A percentile compares a stretch with the other conserved stretches of the same genome.
phyloP scores from a whole-genome alignment of 495 filamentous ascomycete genomes.

The Daldinia grandis region DNA sequence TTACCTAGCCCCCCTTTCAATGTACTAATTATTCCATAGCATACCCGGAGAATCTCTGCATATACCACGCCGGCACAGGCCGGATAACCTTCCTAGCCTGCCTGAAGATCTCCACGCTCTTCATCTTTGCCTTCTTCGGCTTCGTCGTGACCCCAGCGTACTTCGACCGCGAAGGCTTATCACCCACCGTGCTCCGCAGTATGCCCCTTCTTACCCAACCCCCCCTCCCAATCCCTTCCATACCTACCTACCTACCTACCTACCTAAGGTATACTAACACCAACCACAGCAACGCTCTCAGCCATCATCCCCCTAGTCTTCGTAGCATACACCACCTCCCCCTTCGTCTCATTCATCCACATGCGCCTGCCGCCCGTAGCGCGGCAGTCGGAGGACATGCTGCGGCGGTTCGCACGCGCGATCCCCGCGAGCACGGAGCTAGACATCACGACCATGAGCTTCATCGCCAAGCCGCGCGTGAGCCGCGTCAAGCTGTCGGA shows the following conservation, averaged over 20 bases:
- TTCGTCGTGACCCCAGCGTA: constrained; percentile 69
- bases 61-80: constrained; percentile 77
- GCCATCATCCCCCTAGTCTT: constrained; percentile 73
- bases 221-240: not conserved
- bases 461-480: constrained; percentile 64
- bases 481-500: constrained; percentile 59
- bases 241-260: too few species aligned
- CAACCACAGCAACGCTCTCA: constrained; percentile 60
- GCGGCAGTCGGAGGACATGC: constrained; percentile 70
- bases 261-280: constrained; percentile 13
- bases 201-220: constrained; percentile 5
- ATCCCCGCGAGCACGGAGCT: constrained; percentile 70
- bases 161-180: constrained; percentile 54
- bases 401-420: constrained; percentile 69
- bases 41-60: constrained; percentile 67
- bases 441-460: constrained; percentile 75
- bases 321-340: constrained; percentile 68
- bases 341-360: constrained; percentile 78
- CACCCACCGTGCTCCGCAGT: constrained; percentile 36
- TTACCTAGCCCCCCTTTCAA: not conserved
- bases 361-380: constrained; percentile 73
- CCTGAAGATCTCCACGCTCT: constrained; percentile 74
- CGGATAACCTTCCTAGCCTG: constrained; percentile 71
- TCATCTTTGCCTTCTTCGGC: constrained; percentile 70
- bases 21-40: constrained; percentile 22